Base-by-base conservation (phyloP, 352 stramenopile species). In the Globisporangium radiosum region DNA sequence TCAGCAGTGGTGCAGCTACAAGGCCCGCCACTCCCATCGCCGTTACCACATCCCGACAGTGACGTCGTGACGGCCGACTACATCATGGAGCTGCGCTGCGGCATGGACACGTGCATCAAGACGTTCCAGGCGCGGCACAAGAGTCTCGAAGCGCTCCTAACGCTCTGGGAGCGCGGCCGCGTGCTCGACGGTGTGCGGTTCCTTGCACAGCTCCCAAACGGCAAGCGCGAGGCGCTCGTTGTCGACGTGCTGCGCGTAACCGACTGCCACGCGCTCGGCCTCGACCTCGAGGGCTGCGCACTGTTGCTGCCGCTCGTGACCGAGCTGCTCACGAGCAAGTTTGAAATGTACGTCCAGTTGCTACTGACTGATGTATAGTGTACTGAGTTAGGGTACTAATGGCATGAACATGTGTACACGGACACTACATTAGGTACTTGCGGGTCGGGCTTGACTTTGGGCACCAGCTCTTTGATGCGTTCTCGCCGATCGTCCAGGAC, bases 61-160 rank as follows among this genome's bases (percentile, higher is more conserved):
- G 63, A 75, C 39, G 40, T 65, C 19, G 62, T 77, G 14, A 88
- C 76, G 15, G 78, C 77, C 0, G 78, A 91, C 47, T 92, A 81
- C 56, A 78, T 94, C 49, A 88, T 85, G 70, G 85, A 94, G 64
- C 80, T 92, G 57, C 81, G 78, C 7, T 88, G 78, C 60, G 85
- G 85, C 7, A 94, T 94, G 82, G 85, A 94, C 58, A 90, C 81
- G 10, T 92, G 73, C 37, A 54, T 92, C 39, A 90, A 90, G 57
- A 81, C 76, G 10, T 87, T 94, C 43, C 73, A 75, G 13, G 63
- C 69, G 49, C 73, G 85, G 0, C 81, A 92, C 58, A 90, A 89
- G 55, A 78, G 75, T 36, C 58, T 90, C 11, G 73, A 92, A 58
- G 75, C 91, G 63, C 65, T 94, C 8, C 71, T 92, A 5, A 58